Evolutionary conservation across 805 yeast species (phyloP), one percentile per base, ranked within the genome.

Genomic region (Jamesozyma lodderae): DNA sequence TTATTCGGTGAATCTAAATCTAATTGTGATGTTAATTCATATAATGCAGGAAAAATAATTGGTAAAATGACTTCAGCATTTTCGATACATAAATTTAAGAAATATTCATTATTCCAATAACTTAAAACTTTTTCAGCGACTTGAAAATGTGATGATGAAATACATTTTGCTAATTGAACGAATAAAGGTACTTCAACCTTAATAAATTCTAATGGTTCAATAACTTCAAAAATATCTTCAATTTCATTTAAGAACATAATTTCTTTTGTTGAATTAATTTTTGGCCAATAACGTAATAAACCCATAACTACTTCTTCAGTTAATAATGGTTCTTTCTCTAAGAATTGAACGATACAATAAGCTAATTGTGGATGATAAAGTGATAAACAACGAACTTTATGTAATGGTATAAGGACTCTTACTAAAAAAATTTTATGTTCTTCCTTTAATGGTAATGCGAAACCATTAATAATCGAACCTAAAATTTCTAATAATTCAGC

Each of bases 291-390:
- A 54, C 94, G 73, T 51, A 92, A 66, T 43, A 92, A 66, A 3
- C 96, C 96, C 85, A 85, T 79, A 20, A 92, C 76, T n/a, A 92
- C 97, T 59, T 88, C 97, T 60, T 88, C 96, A 2, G 97, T 90
- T 49, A 92, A 69, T 11, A 73, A 47, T 3, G 95, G 94, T 57
- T 92, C 98, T 62, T 92, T 92, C 54, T 92, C 98, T 52, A 92
- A 67, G 60, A 92, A 92, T 64, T 92, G 98, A 21, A 92, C 94
- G 29, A 92, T 83, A 66, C 98, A 92, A 63, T 92, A 92, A 6
- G 97, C 95, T 48, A 92, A 71, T 62, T 92, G 98, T 26, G 97
- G 96, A 59, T 92, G 98, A 60, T 90, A 92, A 45, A 90, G 67
- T 7, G 94, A 81, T 41, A 92, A 69, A 37, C 92, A 77, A 58